Evolutionary conservation across 2,329 filamentous ascomycete genomes (phyloP), one percentile per base, ranked within the genome.

Genomic region (Epichloe hybrida): DNA sequence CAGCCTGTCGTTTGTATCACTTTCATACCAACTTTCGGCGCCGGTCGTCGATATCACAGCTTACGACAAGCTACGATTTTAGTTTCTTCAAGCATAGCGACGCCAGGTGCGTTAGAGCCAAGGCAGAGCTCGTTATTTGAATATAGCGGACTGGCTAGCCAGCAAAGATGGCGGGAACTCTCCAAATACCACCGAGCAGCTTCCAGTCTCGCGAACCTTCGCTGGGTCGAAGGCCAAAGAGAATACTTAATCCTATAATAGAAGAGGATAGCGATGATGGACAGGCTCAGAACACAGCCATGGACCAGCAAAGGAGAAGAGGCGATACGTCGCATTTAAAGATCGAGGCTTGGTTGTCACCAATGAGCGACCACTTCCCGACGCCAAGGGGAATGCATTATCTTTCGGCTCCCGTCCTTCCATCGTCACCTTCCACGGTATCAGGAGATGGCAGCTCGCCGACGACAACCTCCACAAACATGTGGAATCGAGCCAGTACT

Each of bases 361-460:
- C 78, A 42, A 66, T 73, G 64, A 79, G 74, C 63, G 77, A 79
- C 58, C 75, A 87, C 63, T 88, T 88, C 62, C 84, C 83, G 41
- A 86, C 83, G 8, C 83, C 84, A n/a, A 74, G 80, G 59, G 83
- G 81, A 53, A 69, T 77, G 58, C 73, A 84, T 64, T 82, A 81
- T 62, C 74, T 84, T 61, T 72, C 80, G 39, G 80, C 79, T 46
- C 78, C 80, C 45, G 74, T 79, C 61, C 72, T 81, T 51, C 75
- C 81, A 37, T 80, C 79, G 48, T 81, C 80, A 49, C 77, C 79
- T 20, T 79, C 77, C 21, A 73, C 74, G 46, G 67, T 68, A 38
- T 75, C 77, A 6, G 70, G 70, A 52, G 76, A 77, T 54, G 73
- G 67, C 58, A 72, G 67, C 48, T 79, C 77, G 52, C 79, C 73